Percentiles rank a stretch among this genome's conserved stretches.
phyloP scores from a whole-genome alignment of 331 rosid species.

The Quercus tomentella region DNA sequence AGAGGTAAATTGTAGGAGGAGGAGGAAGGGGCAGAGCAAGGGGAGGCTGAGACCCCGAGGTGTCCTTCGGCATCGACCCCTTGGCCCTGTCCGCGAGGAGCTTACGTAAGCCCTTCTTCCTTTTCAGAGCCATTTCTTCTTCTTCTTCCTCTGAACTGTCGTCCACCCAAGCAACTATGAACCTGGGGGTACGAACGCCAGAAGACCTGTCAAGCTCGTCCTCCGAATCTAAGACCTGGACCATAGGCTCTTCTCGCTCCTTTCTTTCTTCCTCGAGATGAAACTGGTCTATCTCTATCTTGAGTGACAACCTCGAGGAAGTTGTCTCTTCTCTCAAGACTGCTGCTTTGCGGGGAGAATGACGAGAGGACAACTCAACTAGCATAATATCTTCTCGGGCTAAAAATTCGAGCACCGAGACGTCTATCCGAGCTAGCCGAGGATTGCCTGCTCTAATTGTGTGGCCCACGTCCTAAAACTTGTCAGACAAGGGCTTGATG shows the following conservation, averaged over 20 bases:
- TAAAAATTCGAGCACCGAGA: no score
- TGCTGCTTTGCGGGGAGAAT: fast-evolving
- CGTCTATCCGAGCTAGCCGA: fast-evolving
- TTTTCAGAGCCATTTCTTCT: no score
- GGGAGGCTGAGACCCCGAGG: no score
- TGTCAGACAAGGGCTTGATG: no score
- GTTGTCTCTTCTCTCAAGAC: fast-evolving
- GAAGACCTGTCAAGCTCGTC: fast-evolving
- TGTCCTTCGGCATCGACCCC: fast-evolving
- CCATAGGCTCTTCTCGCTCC: no score
- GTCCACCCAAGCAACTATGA: no score
- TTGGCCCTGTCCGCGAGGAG: fast-evolving
- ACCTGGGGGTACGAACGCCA: fast-evolving
- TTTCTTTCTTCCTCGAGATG: no score
- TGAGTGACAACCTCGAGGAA: fast-evolving
- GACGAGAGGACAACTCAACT: no score
- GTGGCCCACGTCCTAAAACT: fast-evolving
- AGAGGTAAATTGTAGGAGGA: no score
- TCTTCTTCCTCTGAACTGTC: no score
- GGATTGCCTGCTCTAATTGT: fast-evolving
- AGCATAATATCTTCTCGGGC: fast-evolving
- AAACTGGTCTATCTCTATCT: no score
- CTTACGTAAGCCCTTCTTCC: fast-evolving
- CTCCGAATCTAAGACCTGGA: fast-evolving
- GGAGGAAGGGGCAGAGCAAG: no score